Evolutionary conservation across 164 flowering plant species (phyloP).

Genomic region (Vitis labrusca): DNA sequence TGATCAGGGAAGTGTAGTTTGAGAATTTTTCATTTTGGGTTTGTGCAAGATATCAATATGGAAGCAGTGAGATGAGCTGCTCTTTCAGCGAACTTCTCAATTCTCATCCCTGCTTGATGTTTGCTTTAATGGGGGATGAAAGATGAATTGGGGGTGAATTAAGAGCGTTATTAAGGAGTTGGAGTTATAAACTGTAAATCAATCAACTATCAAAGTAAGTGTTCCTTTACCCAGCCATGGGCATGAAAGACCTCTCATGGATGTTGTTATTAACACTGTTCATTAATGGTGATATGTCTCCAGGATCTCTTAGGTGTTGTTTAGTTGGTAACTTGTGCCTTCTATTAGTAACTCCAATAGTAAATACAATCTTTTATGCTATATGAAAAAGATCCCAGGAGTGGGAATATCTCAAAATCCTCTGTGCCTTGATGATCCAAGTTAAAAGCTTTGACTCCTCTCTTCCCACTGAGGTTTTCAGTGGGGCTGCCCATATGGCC

Average conservation of each 20-base stretch:
- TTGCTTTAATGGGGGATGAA: background rate
- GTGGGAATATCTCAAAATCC: background rate
- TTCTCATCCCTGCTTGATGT: conserved; percentile 1
- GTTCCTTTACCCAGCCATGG: background rate
- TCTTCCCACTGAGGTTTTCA: too few relatives aligned
- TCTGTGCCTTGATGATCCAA: background rate
- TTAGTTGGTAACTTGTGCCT: background rate
- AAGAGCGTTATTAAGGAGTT: background rate
- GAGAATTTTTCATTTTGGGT: conserved; percentile 14
- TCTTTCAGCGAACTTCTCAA: background rate
- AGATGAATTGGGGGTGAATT: background rate
- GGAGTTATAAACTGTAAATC: background rate
- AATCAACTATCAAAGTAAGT: background rate
- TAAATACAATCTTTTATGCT: background rate
- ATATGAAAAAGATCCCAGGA: background rate
- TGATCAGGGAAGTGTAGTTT: conserved; percentile 75
- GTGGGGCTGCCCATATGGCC: too few relatives aligned
- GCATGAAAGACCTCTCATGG: background rate
- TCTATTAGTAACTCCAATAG: background rate
- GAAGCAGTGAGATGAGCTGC: conserved; percentile 7
- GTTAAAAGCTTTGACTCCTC: too few relatives aligned
- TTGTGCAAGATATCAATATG: background rate
- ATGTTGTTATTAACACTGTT: background rate
- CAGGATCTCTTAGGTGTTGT: background rate
- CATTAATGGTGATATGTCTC: background rate